Evolutionary conservation across 1,284 basidiomycete species (phyloP).

Genomic region (Golubevia sp.): DNA sequence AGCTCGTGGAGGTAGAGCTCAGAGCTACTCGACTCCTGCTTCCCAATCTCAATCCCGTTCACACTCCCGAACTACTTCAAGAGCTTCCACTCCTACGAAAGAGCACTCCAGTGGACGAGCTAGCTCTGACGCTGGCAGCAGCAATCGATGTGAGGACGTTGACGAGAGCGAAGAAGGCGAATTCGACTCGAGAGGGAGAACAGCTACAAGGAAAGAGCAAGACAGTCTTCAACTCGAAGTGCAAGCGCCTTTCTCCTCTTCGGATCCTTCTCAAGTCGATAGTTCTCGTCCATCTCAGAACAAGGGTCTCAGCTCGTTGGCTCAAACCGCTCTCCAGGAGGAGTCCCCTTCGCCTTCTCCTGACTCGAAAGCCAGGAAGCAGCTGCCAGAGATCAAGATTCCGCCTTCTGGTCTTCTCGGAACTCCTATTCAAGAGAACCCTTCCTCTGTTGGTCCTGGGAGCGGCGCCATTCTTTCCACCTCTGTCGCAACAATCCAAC

Average conservation of each 20-base stretch:
- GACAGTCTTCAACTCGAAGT: not conserved
- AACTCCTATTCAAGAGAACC: constrained; percentile 19
- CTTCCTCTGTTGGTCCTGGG: constrained; percentile 14
- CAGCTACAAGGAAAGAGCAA: not conserved
- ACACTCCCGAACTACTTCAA: not conserved
- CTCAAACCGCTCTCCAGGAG: not conserved
- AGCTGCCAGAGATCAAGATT: not conserved
- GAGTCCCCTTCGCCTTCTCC: too few species aligned
- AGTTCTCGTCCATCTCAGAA: not conserved
- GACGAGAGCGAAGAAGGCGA: not conserved
- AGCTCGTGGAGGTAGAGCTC: not conserved
- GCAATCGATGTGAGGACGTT: not conserved
- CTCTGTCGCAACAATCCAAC: not conserved
- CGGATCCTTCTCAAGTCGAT: not conserved
- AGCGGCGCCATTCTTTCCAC: not conserved
- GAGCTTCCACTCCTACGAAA: not conserved
- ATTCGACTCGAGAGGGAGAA: not conserved
- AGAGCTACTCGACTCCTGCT: not conserved
- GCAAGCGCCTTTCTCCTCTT: too few species aligned
- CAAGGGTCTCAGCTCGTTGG: not conserved
- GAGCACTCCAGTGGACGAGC: not conserved
- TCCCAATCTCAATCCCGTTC: not conserved
- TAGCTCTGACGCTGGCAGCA: not conserved
- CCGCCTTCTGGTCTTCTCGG: constrained; percentile 8
- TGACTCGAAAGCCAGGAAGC: too few species aligned